Percentiles rank a stretch among this genome's conserved stretches.
Conservation (phyloP, 1,139 yeast genomes). For the Geotrichum reessii region DNA sequence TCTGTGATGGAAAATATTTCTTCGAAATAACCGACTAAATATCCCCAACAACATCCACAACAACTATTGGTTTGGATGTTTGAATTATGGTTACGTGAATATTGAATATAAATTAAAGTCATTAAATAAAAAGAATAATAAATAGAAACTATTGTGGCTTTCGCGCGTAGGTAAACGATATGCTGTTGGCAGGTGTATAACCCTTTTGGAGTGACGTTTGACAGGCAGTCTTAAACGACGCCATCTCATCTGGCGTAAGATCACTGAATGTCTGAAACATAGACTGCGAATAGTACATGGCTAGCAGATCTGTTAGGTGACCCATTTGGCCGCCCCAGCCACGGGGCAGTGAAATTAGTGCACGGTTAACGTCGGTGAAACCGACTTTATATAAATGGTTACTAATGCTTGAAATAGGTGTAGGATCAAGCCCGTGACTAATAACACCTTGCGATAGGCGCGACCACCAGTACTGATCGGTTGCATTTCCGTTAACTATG, state of each 20-base stretch:
- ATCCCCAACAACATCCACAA: too few species aligned
- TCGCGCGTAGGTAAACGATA: not conserved
- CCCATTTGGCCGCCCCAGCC: conserved; percentile 38
- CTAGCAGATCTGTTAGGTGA: conserved; percentile 31
- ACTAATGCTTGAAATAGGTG: conserved; percentile 30
- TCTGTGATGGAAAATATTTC: not conserved
- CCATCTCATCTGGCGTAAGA: conserved; percentile 26
- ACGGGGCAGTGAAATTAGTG: conserved; percentile 30
- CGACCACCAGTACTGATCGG: conserved; percentile 27
- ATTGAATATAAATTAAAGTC: not conserved
- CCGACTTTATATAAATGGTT: conserved; percentile 31
- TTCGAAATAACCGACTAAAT: not conserved
- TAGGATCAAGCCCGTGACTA: conserved; percentile 32
- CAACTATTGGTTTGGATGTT: not conserved
- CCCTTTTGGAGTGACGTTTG: not conserved
- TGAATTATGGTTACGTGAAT: not conserved
- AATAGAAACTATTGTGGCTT: not conserved
- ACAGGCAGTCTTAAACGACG: not conserved
- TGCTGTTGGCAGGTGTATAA: not conserved
- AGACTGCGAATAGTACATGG: conserved; percentile 30
- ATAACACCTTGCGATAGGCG: conserved; percentile 27
- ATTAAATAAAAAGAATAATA: not conserved
- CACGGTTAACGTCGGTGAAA: conserved; percentile 30
- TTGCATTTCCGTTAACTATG: conserved; percentile 24
- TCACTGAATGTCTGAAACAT: conserved; percentile 28